Conservation (phyloP, 495 filamentous ascomycete species). For the Diplogelasinospora grovesii region DNA sequence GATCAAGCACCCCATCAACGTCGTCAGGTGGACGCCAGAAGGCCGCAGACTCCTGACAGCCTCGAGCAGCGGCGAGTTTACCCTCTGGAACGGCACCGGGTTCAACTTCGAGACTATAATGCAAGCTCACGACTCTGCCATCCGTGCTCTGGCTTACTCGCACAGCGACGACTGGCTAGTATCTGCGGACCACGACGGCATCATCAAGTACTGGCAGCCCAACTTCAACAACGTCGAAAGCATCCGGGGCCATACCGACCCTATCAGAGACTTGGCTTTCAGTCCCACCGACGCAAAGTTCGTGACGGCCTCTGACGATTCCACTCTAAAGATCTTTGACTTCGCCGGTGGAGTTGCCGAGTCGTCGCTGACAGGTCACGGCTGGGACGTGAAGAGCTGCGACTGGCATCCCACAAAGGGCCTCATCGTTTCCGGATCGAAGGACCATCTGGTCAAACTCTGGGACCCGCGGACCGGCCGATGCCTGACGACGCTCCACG, state of each 20-base stretch:
- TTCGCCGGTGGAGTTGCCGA: conserved; percentile 83
- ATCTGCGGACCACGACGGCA: conserved; percentile 88
- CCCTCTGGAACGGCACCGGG: conserved; percentile 95
- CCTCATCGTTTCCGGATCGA: conserved; percentile 89
- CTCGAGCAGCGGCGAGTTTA: conserved; percentile 94
- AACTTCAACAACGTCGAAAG: conserved; percentile 99
- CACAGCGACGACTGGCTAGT: conserved; percentile 95
- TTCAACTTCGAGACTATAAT: conserved; percentile 99
- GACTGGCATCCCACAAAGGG: conserved; percentile 98
- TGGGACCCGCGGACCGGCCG: conserved; percentile 91
- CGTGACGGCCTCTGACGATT: conserved; percentile 91
- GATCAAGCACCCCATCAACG: conserved; percentile 92
- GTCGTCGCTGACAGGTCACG: conserved; percentile 75
- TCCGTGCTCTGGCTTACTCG: conserved; percentile 80
- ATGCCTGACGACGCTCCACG: conserved; percentile 87
- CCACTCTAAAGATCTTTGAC: conserved; percentile 89
- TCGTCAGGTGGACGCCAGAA: conserved; percentile 97
- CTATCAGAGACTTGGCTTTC: conserved; percentile 88
- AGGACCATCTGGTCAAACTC: conserved; percentile 93
- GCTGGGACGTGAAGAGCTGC: conserved; percentile 92
- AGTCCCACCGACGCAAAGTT: conserved; percentile 92
- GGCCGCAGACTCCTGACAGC: conserved; percentile 85
- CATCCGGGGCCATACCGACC: conserved; percentile 82
- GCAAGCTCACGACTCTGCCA: conserved; percentile 92
- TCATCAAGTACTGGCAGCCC: conserved; percentile 97